These are phyloP conservation scores for Rhazya stricta DNA, from an alignment of 257 asterid genomes.

Conservation along the genomic window DNA sequence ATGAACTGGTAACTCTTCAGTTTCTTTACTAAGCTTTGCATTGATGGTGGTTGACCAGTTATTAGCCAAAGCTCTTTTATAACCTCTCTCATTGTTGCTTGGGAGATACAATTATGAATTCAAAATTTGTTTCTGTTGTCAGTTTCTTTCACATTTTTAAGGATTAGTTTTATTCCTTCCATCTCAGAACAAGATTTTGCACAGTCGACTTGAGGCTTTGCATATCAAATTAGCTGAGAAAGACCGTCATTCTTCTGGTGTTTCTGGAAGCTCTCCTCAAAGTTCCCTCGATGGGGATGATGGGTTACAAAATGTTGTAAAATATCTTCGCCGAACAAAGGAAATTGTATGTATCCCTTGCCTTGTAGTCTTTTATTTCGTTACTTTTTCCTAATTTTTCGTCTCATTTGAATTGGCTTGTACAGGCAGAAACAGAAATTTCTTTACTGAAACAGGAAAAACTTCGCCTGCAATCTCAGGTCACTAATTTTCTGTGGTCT, in stretches of 20 bases:
- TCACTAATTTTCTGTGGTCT: background rate
- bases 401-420: background rate
- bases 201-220: slow-evolving; percentile 73
- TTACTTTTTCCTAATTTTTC: background rate
- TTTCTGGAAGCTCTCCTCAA: slow-evolving; percentile 50
- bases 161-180: background rate
- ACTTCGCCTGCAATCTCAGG: slow-evolving; percentile 80
- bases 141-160: background rate
- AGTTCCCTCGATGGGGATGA: slow-evolving; percentile 46
- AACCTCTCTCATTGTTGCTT: background rate
- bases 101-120: background rate
- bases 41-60: slow-evolving; percentile 3
- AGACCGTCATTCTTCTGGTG: slow-evolving; percentile 48
- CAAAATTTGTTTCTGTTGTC: background rate
- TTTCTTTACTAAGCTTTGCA: background rate
- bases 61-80: background rate
- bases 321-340: slow-evolving; percentile 85
- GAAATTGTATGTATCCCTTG: slow-evolving; percentile 45
- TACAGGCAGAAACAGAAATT: slow-evolving; percentile 76
- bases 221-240: slow-evolving; percentile 83
- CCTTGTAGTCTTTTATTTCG: background rate
- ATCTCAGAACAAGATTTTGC: slow-evolving; percentile 68
- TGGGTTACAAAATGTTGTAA: slow-evolving; percentile 72
- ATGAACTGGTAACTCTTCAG: slow-evolving; percentile 45
- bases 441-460: slow-evolving; percentile 82